Evolutionary conservation across 139 green algal genomes (phyloP), one percentile per base, ranked within the genome.

Genomic region (Astrephomene gubernaculifera): DNA sequence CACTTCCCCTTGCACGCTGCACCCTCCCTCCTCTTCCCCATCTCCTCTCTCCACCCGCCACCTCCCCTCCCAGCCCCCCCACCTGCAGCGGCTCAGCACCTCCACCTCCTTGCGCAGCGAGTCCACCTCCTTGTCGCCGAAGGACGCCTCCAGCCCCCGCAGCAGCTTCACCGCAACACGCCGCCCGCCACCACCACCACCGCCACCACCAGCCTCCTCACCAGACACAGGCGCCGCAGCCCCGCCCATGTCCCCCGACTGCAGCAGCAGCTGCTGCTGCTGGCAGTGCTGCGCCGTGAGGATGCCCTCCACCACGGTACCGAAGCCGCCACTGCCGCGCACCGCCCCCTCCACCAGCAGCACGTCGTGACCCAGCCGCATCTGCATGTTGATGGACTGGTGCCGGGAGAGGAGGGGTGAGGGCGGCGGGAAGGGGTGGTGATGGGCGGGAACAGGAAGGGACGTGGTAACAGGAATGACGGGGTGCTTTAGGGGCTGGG

Each of bases 301-400:
- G 4, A 78, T 5, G 29, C 70, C 70, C 43, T 78, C 41, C 43
- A 41, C 12, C 70, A 78, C 70, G 5, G 43, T 78, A 17, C 70
- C 70, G 29, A 78, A 78, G 43, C 29, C 70, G 5, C 70, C 70
- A 1, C 29, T 78, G 70, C 70, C 70, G 10, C 43, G 43, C 25
- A 78, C 43, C 43, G 43, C 70, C 6, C 43, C 43, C 70, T 78
- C 70, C 19, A 78, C 21, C 4, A 78, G 4, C 43, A 41, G 43
- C 43, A 78, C 29, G 43, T 78, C 70, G 1, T 44, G 70, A 31
- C 70, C 70, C 70, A 63, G 7, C 10, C 60, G 43, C 70, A 78
- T 78, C 29, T 39, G 12, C 70, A 78, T 78, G 70, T 78, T 78
- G 70, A 78, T 61, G 43, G 43, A 63, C 70, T 78, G 70, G 19